Base-by-base conservation (phyloP, 2,329 filamentous ascomycete species). In the Xylaria sp. region DNA sequence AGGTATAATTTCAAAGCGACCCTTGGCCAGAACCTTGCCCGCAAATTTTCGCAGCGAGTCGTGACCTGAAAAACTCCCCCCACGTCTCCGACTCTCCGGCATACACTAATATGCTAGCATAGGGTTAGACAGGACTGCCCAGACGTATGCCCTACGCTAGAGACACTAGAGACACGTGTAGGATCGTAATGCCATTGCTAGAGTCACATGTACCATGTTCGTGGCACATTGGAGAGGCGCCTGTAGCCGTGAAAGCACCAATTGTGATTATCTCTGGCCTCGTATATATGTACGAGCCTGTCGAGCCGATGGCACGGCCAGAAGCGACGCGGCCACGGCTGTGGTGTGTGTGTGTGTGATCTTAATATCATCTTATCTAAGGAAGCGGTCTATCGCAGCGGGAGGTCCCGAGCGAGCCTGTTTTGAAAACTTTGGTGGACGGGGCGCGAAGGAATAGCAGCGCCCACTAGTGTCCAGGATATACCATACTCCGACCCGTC, bases 1-100 rank as follows among this genome's bases (percentile, higher is more conserved):
- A n/a, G n/a, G n/a, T n/a, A n/a, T 52, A 60, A 60, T 60, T 63
- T 63, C 52, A 51, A 49, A 38, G 40, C 40, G 49, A 35, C 27
- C 60, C 60, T 54, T 62, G 54, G 21, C 37, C 15, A 43, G 49
- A 35, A 21, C 60, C 60, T 54, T 62, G 54, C 29, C 37, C 15
- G 49, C 60, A 54, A 61, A 47, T 51, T n/a, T 62, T 62, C 48
- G 35, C 23, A 25, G 43, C 40, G 29, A 27, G 19, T 51, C 54
- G 54, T 58, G 60, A 58, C 54, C 49, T 5, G 9, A 49, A 54
- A 54, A 35, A n/a, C n/a, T n/a, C n/a, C 54, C 53, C 58, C 46
- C 53, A 52, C 53, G 46, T 35, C 13, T 21, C n/a, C 35, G 29
- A 31, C 27, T 31, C 21, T 31, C 17, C n/a, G 2, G 23, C 3